A percentile compares a stretch with the other conserved stretches of the same genome.
Conservation (phyloP, 1,284 basidiomycete genomes). For the Phlebopus sp. region DNA sequence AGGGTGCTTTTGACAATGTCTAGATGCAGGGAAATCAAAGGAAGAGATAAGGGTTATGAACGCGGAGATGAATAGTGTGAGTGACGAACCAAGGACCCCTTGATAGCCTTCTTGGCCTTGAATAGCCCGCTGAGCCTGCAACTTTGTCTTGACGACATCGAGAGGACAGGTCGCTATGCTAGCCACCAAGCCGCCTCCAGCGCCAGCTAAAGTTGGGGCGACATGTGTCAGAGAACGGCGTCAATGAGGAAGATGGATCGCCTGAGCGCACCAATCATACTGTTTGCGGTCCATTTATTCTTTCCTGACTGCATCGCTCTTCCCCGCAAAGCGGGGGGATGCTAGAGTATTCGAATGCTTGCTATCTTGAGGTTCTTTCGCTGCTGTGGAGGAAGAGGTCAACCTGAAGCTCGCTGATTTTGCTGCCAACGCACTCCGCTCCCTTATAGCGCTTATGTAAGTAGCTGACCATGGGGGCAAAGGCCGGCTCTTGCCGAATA, state of each 20-base stretch:
- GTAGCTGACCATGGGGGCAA: too few relatives aligned
- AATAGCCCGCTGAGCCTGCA: constrained; percentile 84
- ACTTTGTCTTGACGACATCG: constrained; percentile 95
- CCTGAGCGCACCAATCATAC: constrained; percentile 61
- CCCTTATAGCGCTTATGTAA: too few relatives aligned
- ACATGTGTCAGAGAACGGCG: neutral
- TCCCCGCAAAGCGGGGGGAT: constrained; percentile 59
- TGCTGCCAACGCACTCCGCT: neutral
- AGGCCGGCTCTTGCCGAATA: constrained; percentile 23
- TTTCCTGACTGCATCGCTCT: constrained; percentile 58
- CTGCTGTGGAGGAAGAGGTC: neutral
- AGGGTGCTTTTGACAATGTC: constrained; percentile 74
- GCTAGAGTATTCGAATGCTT: constrained; percentile 9
- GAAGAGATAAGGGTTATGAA: constrained; percentile 20
- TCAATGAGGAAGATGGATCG: neutral
- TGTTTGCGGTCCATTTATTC: constrained; percentile 66
- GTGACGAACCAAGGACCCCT: constrained; percentile 67
- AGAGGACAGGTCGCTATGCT: constrained; percentile 95
- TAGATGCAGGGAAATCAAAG: constrained; percentile 32
- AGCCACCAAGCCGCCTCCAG: constrained; percentile 85
- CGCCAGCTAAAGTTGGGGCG: constrained; percentile 59
- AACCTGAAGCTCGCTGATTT: neutral
- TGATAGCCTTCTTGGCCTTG: constrained; percentile 69
- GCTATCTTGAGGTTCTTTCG: constrained; percentile 5
- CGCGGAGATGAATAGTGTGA: constrained; percentile 7